These are phyloP conservation scores for Stachybotrys chartarum DNA, from an alignment of 2,329 filamentous ascomycete species.

Conservation along the genomic window DNA sequence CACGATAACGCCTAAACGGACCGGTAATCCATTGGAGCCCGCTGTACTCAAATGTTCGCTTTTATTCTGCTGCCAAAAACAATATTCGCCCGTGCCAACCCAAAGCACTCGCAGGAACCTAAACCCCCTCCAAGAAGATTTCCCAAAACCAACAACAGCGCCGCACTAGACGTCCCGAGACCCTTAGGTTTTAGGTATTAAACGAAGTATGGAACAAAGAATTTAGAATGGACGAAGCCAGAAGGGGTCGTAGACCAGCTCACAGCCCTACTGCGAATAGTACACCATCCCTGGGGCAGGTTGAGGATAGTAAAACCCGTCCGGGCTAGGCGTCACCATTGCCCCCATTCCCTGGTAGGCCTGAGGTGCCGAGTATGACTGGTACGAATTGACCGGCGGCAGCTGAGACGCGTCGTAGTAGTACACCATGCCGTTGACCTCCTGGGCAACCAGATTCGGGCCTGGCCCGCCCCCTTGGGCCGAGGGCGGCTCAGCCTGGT, in stretches of 20 bases:
- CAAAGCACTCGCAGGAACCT: not conserved
- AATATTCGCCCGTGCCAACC: not conserved
- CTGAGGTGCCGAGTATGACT: conserved; percentile 39
- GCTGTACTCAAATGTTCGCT: not conserved
- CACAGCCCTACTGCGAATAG: conserved; percentile 48
- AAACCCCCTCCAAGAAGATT: not conserved
- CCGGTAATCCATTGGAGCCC: not conserved
- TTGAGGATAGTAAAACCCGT: conserved; percentile 65
- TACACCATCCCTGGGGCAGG: conserved; percentile 49
- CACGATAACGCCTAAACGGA: not conserved
- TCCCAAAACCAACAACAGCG: not conserved
- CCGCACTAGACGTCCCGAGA: not conserved
- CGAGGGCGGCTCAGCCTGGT: conserved; percentile 12
- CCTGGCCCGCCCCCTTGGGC: conserved; percentile 4
- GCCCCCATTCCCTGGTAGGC: conserved; percentile 64
- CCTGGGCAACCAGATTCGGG: conserved; percentile 63
- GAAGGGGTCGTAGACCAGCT: conserved; percentile 7
- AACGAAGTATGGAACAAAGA: conserved; percentile 17
- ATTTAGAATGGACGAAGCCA: conserved; percentile 14
- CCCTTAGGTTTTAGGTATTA: conserved; percentile 16
- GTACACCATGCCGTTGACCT: conserved; percentile 93
- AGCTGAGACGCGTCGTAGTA: conserved; percentile 82
- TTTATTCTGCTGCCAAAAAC: not conserved
- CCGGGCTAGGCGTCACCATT: conserved; percentile 66
- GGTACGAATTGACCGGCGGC: conserved; percentile 42